Evolutionary conservation across 495 filamentous ascomycete species (phyloP).

Genomic region (Penicillium herquei): DNA sequence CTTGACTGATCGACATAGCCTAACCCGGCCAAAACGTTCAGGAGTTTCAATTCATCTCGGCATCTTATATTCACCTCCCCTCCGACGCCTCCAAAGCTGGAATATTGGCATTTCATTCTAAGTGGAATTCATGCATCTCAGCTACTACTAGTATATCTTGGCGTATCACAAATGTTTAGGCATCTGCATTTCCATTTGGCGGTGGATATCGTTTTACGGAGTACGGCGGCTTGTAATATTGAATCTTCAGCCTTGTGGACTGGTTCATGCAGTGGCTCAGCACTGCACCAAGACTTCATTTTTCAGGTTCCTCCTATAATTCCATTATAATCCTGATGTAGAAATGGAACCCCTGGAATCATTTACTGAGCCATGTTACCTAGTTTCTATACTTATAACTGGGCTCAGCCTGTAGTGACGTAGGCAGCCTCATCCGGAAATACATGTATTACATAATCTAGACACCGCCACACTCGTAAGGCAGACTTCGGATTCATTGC

Average conservation of each 20-base stretch:
- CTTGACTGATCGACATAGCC: background rate
- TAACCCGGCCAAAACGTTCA: background rate
- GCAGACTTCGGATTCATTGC: background rate
- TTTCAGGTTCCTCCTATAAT: background rate
- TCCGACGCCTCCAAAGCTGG: no score
- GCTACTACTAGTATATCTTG: conserved; percentile 6
- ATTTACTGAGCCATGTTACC: no score
- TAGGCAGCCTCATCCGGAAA: conserved; percentile 19
- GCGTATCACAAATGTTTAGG: conserved; percentile 12
- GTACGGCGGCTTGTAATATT: background rate
- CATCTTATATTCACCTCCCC: no score
- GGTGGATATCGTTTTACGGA: background rate
- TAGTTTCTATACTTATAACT: background rate
- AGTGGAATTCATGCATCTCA: background rate
- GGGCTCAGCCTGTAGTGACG: conserved; percentile 13
- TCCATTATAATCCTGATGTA: background rate
- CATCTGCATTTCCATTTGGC: conserved; percentile 13
- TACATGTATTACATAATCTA: conserved; percentile 9
- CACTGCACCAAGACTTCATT: no score
- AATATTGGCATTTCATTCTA: background rate
- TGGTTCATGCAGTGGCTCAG: background rate
- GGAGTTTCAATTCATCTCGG: background rate
- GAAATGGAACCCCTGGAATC: background rate
- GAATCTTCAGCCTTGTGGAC: conserved; percentile 4
- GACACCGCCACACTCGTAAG: conserved; percentile 17